phyloP scores from a whole-genome alignment of 768 basidiomycete genomes.

The Tylopilus intermedius region DNA sequence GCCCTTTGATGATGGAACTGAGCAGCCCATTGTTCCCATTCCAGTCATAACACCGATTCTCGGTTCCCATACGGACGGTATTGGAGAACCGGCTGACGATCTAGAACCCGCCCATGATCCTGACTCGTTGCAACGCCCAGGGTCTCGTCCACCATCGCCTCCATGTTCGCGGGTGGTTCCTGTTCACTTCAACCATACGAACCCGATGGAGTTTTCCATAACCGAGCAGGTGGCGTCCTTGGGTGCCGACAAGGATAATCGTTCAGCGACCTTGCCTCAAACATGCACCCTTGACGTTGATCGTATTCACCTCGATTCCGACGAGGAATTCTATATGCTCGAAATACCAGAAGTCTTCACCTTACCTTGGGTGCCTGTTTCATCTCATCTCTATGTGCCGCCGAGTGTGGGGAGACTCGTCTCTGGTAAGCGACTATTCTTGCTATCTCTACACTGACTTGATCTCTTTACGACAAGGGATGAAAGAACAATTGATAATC shows the following conservation, averaged over 20 bases:
- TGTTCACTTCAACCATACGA: not conserved
- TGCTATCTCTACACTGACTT: not conserved
- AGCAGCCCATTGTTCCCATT: not conserved
- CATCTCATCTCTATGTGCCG: slow-evolving; percentile 31
- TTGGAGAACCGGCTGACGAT: not conserved
- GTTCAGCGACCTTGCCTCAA: not conserved
- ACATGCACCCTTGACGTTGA: not conserved
- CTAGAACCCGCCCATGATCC: not conserved
- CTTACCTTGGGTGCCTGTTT: slow-evolving; percentile 32
- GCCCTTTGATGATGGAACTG: not conserved
- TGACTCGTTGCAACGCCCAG: not conserved
- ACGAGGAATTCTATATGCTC: slow-evolving; percentile 31
- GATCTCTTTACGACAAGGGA: slow-evolving; percentile 16
- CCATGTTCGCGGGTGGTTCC: not conserved
- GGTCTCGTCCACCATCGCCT: not conserved
- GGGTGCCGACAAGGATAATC: not conserved
- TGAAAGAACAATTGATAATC: slow-evolving; percentile 31
- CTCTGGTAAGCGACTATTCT: slow-evolving; percentile 24
- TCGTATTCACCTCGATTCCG: slow-evolving; percentile 1
- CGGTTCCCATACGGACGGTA: not conserved
- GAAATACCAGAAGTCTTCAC: slow-evolving; percentile 30
- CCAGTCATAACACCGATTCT: not conserved
- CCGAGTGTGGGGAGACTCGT: slow-evolving; percentile 33
- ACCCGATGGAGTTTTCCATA: not conserved
- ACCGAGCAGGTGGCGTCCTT: not conserved